Evolutionary conservation across 2,329 filamentous ascomycete genomes (phyloP).

Genomic region (Fusarium sp.): DNA sequence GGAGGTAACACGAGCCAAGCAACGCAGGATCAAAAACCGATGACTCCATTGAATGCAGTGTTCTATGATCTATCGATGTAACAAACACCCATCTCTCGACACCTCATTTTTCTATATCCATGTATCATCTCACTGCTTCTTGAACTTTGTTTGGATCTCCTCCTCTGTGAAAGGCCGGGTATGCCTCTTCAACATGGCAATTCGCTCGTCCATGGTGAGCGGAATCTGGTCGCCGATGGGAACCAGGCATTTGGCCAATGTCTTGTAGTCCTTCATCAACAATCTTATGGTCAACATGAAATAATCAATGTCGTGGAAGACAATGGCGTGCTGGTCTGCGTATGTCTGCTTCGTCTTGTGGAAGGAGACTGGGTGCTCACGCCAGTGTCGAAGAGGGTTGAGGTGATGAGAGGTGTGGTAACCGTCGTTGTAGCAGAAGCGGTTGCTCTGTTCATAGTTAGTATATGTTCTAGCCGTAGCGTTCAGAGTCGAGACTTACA

Average conservation of each 20-base stretch:
- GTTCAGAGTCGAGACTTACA: conserved; percentile 61
- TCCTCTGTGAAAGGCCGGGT: conserved; percentile 45
- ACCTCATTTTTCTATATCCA: background rate
- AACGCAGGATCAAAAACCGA: background rate
- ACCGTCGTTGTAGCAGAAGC: conserved; percentile 85
- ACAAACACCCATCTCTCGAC: background rate
- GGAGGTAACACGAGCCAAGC: too few species aligned
- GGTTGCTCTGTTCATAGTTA: conserved; percentile 71
- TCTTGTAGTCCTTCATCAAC: conserved; percentile 76
- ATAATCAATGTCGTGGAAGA: conserved; percentile 86
- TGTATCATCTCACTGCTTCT: conserved; percentile 3
- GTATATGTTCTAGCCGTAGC: background rate
- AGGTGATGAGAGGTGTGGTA: conserved; percentile 87
- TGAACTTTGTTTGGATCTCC: conserved; percentile 43
- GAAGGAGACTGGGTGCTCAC: conserved; percentile 81
- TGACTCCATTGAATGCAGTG: conserved; percentile 12
- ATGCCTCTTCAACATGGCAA: conserved; percentile 40
- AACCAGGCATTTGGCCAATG: conserved; percentile 77
- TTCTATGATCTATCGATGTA: background rate
- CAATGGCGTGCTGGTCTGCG: conserved; percentile 74
- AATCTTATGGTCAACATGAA: conserved; percentile 79
- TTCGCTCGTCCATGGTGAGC: conserved; percentile 66
- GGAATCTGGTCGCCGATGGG: conserved; percentile 79
- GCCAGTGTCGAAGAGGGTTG: conserved; percentile 83
- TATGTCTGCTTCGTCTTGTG: conserved; percentile 77